These are phyloP conservation scores for Zostera marina DNA, from an alignment of 116 monocot genomes.

Conservation along the genomic window DNA sequence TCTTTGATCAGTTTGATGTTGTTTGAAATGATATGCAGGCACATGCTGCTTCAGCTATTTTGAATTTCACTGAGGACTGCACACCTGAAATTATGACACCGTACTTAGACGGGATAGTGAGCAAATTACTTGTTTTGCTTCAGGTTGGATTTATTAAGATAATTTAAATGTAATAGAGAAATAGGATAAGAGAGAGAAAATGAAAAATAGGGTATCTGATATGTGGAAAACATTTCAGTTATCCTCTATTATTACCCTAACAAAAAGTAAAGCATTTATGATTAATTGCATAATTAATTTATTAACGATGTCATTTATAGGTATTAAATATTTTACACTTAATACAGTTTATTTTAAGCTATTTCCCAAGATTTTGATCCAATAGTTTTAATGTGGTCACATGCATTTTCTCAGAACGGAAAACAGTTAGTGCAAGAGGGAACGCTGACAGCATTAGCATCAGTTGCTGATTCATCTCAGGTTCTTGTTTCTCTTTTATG, in stretches of 20 bases:
- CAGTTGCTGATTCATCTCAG: constrained; percentile 95
- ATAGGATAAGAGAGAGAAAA: too few species aligned
- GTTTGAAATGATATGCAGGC: constrained; percentile 30
- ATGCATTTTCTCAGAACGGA: constrained; percentile 33
- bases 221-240: too few species aligned
- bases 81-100: constrained; percentile 82
- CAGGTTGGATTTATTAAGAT: constrained; percentile 31
- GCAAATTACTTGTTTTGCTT: constrained; percentile 76
- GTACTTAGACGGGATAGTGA: constrained; percentile 85
- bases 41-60: constrained; percentile 87
- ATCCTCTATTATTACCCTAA: too few species aligned
- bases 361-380: neutral
- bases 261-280: too few species aligned
- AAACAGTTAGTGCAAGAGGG: constrained; percentile 98
- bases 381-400: neutral
- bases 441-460: constrained; percentile 90
- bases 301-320: too few species aligned
- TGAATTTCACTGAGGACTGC: constrained; percentile 95
- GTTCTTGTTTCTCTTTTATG: constrained; percentile 29
- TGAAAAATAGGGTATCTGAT: too few species aligned
- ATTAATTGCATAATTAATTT: too few species aligned
- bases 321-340: neutral
- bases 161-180: neutral
- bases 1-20: neutral
- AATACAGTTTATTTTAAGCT: neutral